Percentiles rank a stretch among this genome's conserved stretches.
phyloP scores from a whole-genome alignment of 2,329 filamentous ascomycete species.

The Ramularia endophylla region DNA sequence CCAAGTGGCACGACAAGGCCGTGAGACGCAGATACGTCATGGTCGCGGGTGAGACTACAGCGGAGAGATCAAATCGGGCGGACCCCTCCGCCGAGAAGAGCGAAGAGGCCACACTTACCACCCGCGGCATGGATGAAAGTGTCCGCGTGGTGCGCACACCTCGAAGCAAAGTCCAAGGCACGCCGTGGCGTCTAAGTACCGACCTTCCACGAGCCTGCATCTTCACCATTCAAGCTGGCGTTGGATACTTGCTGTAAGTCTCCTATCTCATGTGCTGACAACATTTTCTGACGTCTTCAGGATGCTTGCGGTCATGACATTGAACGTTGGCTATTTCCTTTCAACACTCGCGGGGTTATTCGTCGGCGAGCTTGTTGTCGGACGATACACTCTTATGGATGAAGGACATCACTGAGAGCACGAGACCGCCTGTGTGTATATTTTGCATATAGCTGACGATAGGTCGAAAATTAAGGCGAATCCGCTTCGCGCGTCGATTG shows the following conservation, averaged over 20 bases:
- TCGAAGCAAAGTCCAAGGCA: constrained; percentile 38
- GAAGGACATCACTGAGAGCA: constrained; percentile 33
- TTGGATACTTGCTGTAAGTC: constrained; percentile 81
- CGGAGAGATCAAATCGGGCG: constrained; percentile 40
- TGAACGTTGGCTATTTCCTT: constrained; percentile 79
- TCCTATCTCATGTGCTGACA: not conserved
- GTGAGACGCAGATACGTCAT: constrained; percentile 70
- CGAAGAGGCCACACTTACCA: constrained; percentile 61
- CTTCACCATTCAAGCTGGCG: constrained; percentile 65
- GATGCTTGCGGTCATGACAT: constrained; percentile 89
- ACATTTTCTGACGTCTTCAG: constrained; percentile 41
- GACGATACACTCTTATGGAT: constrained; percentile 55
- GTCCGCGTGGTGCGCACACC: constrained; percentile 63
- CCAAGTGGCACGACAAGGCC: constrained; percentile 66
- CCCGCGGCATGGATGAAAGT: constrained; percentile 74
- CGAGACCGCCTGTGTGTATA: no score
- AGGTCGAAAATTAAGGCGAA: no score
- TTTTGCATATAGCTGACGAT: no score
- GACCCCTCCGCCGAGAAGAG: constrained; percentile 40
- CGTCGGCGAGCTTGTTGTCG: constrained; percentile 75
- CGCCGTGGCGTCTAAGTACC: constrained; percentile 76
- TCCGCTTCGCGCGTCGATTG: no score
- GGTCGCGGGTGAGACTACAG: constrained; percentile 54
- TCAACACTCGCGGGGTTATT: constrained; percentile 76
- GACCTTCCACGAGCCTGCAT: constrained; percentile 68